Base-by-base conservation (phyloP, 2,329 filamentous ascomycete genomes). In the Botrytis byssoidea region DNA sequence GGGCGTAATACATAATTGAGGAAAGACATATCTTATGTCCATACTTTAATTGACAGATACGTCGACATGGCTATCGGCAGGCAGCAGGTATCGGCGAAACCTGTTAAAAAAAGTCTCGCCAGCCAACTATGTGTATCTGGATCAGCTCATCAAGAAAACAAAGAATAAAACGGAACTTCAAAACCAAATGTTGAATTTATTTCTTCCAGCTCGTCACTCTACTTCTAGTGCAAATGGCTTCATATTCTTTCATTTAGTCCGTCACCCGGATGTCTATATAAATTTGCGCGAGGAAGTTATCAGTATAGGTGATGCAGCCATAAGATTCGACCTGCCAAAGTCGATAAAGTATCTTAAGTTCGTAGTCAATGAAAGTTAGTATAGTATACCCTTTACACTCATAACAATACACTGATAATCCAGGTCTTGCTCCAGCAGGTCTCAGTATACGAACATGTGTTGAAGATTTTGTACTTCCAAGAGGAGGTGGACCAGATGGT, bases 341-440 rank as follows among this genome's bases (percentile, higher is more conserved):
- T 82, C 84, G 44, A 83, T 89, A 78, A 85, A 83, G 72, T 89
- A 88, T 72, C 79, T 90, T 67, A 85, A 85, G 75, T 88, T 83
- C 81, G 87, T 87, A 37, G 76, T 89, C 70, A 87, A 89, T 74
- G 88, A 90, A 80, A 85, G 87, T 88, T 82, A 81, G 82, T 51
- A 40, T 37, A 61, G 20, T 9, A 35, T 60, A 10, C 18, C 22
- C 5, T 14, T 25, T 14, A 14, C 40, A 61, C 1, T 12, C 35
- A 1, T 14, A 22, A 25, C n/a, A n/a, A 22, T 8, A 46, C 7
- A 32, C 40, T 46, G 12, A 66, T 7, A 1, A 0, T 20, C 3
- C 32, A 29, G n/a, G n/a, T 48, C 20, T 46, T 20, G 25, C 35
- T 29, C 40, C 20, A 4, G 63, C 40, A 7, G 35, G 35, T 22